phyloP scores from a whole-genome alignment of 1,284 basidiomycete genomes.

The Naganishia liquefaciens region DNA sequence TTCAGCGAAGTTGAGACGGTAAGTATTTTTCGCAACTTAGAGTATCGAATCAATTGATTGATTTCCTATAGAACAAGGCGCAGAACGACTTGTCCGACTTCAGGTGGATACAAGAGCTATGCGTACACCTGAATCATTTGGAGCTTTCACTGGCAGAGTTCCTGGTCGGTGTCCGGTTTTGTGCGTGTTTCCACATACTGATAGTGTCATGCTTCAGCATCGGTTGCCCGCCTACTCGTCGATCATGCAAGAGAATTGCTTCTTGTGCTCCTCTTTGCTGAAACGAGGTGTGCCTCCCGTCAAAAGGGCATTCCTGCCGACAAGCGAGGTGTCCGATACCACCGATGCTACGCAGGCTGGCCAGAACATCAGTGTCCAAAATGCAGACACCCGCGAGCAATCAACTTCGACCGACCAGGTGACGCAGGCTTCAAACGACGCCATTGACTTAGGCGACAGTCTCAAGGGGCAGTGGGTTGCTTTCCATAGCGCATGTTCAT shows the following conservation, averaged over 20 bases:
- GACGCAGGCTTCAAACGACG: background rate
- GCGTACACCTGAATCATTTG: constrained; percentile 18
- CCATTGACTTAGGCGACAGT: too few relatives aligned
- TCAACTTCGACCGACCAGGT: too few relatives aligned
- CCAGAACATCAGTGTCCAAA: background rate
- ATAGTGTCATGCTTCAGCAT: background rate
- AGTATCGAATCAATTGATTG: background rate
- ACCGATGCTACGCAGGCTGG: background rate
- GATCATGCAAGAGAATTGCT: constrained; percentile 23
- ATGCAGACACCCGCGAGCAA: background rate
- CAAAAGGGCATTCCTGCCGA: constrained; percentile 8
- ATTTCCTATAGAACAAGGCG: constrained; percentile 4
- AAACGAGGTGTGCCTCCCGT: constrained; percentile 19
- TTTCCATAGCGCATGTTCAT: constrained; percentile 18
- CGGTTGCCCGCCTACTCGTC: constrained; percentile 7
- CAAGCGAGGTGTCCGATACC: background rate
- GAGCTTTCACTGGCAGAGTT: constrained; percentile 24
- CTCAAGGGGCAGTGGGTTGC: constrained; percentile 14
- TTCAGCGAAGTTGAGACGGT: constrained; percentile 20
- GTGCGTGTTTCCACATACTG: background rate
- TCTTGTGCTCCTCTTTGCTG: constrained; percentile 18
- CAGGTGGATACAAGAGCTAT: constrained; percentile 23
- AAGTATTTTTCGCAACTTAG: background rate
- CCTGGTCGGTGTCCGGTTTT: constrained; percentile 1
- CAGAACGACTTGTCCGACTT: constrained; percentile 20